These are phyloP conservation scores for Micromonas pusilla DNA, from an alignment of 139 green algal species.

Conservation along the genomic window DNA sequence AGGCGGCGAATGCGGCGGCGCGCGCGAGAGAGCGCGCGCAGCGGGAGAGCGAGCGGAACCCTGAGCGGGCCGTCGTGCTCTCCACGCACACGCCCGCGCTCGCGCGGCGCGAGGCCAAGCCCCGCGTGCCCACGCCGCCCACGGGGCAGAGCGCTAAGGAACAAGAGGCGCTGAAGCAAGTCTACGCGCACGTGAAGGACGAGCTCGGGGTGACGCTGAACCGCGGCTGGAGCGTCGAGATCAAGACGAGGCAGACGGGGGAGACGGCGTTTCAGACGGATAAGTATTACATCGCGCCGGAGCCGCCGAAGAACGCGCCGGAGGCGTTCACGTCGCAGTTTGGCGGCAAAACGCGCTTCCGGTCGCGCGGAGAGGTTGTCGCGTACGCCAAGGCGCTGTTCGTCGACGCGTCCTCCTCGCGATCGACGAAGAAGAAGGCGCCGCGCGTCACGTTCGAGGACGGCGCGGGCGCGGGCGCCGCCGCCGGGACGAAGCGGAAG, in stretches of 20 bases:
- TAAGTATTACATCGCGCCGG: constrained; percentile 8
- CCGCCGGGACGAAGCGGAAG: not conserved
- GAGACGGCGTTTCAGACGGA: not conserved
- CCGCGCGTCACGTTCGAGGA: not conserved
- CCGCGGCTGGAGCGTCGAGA: not conserved
- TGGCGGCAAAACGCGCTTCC: not conserved
- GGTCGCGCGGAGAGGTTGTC: constrained; percentile 4
- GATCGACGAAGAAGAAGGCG: not conserved
- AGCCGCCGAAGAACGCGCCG: not conserved
- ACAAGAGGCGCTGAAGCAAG: not conserved
- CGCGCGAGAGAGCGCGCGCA: too few relatives aligned
- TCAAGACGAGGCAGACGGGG: not conserved
- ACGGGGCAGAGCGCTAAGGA: too few relatives aligned
- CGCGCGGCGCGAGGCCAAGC: too few relatives aligned
- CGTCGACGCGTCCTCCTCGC: not conserved
- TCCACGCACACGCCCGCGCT: too few relatives aligned
- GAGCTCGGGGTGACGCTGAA: not conserved
- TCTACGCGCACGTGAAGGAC: not conserved
- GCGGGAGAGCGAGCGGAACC: too few relatives aligned
- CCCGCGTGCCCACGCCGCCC: too few relatives aligned
- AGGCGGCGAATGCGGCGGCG: too few relatives aligned
- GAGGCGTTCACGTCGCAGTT: not conserved
- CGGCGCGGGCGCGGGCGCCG: too few relatives aligned
- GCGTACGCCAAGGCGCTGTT: not conserved
- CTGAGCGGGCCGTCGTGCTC: too few relatives aligned